Evolutionary conservation across 495 filamentous ascomycete species (phyloP).

Genomic region (Hapsidospora chrysogenum): DNA sequence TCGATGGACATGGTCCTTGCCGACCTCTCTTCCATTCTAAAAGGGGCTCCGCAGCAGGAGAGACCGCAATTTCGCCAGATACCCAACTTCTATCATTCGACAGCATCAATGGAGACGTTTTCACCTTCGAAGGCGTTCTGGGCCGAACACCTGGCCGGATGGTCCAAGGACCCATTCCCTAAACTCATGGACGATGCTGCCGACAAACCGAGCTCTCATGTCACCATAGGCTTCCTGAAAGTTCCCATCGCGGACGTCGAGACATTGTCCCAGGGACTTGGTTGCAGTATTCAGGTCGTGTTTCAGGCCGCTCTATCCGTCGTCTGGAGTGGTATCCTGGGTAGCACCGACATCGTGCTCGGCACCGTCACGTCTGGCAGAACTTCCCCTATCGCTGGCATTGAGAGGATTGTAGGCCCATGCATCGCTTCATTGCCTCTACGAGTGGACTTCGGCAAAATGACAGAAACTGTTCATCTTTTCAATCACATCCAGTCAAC

Average conservation of each 20-base stretch:
- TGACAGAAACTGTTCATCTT: conserved; percentile 35
- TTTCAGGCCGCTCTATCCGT: conserved; percentile 56
- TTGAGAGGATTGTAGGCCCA: conserved; percentile 59
- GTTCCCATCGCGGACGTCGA: conserved; percentile 6
- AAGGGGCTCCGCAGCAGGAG: conserved; percentile 5
- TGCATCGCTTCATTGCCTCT: conserved; percentile 54
- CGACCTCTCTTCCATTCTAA: conserved; percentile 36
- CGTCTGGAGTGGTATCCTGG: conserved; percentile 43
- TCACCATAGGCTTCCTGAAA: conserved; percentile 6
- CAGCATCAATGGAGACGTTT: conserved; percentile 3
- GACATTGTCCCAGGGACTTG: conserved; percentile 4
- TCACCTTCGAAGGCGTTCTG: conserved; percentile 32
- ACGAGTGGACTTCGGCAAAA: conserved; percentile 32
- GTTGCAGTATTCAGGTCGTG: conserved; percentile 36
- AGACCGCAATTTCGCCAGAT: conserved; percentile 38
- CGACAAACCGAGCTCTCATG: neutral
- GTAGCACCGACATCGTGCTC: conserved; percentile 50
- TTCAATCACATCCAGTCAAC: conserved; percentile 39
- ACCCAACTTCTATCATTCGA: conserved; percentile 19
- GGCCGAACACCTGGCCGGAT: conserved; percentile 31
- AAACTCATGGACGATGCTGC: conserved; percentile 10
- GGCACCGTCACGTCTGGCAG: conserved; percentile 65
- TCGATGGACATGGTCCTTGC: conserved; percentile 53
- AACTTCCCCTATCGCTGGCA: conserved; percentile 41
- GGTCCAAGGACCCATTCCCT: conserved; percentile 21